A percentile compares a stretch with the other conserved stretches of the same genome.
Conservation (phyloP, 192 early-diverging fungal genomes). For the Geranomyces michiganensis region DNA sequence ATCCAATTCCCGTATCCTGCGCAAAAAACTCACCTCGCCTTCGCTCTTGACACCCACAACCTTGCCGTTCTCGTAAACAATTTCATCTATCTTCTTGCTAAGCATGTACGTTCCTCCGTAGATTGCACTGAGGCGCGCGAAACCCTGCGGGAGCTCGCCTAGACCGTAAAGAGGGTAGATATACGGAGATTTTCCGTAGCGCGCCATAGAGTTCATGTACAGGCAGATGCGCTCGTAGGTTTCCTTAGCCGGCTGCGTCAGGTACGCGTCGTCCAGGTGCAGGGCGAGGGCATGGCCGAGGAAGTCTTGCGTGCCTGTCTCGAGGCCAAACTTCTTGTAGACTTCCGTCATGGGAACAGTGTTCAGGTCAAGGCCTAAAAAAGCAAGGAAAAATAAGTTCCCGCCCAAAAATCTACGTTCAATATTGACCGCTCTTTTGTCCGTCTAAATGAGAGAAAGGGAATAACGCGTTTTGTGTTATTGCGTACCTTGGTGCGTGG, state of each 20-base stretch:
- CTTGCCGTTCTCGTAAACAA: conserved; percentile 81
- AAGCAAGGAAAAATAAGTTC: not conserved
- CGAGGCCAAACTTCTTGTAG: conserved; percentile 90
- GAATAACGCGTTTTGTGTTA: conserved; percentile 1
- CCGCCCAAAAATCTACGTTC: too few relatives aligned
- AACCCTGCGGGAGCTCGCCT: conserved; percentile 97
- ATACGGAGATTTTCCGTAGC: conserved; percentile 95
- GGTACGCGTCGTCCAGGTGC: conserved; percentile 85
- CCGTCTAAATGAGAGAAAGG: not conserved
- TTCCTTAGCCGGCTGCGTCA: conserved; percentile 70
- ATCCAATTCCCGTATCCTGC: too few relatives aligned
- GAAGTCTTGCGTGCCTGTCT: conserved; percentile 94
- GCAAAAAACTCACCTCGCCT: conserved; percentile 60
- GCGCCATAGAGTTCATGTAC: conserved; percentile 88
- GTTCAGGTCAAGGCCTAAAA: conserved; percentile 74
- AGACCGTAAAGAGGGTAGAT: conserved; percentile 98
- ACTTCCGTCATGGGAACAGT: conserved; percentile 76
- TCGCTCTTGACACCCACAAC: conserved; percentile 90
- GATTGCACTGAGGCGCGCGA: conserved; percentile 94
- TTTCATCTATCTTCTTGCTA: conserved; percentile 86
- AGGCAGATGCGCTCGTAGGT: conserved; percentile 90
- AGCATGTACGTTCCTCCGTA: conserved; percentile 99
- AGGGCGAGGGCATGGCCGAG: conserved; percentile 97
- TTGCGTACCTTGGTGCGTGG: conserved; percentile 76
- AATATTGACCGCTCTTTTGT: not conserved